phyloP scores from a whole-genome alignment of 1,284 basidiomycete species.

The Papiliotrema terrestris region DNA sequence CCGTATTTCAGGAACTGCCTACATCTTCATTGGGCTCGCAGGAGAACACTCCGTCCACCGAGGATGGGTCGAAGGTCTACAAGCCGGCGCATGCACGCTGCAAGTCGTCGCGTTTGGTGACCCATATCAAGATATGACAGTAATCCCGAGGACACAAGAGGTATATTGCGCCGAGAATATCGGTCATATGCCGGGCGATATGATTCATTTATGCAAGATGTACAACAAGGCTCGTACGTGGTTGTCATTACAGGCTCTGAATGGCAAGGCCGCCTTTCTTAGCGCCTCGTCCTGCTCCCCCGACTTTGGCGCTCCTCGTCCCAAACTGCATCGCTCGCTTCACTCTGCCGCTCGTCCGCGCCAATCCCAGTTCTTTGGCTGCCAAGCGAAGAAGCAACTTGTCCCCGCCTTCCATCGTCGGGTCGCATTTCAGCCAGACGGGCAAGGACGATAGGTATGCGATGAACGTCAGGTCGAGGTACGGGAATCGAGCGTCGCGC shows the following conservation, averaged over 20 bases:
- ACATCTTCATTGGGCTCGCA: no score
- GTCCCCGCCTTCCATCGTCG: slow-evolving; percentile 69
- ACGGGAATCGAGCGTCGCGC: slow-evolving; percentile 87
- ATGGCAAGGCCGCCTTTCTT: neutral
- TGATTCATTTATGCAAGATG: no score
- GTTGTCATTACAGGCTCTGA: neutral
- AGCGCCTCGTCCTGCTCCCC: slow-evolving; percentile 20
- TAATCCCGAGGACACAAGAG: no score
- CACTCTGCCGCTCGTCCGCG: slow-evolving; percentile 65
- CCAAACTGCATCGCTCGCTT: slow-evolving; percentile 99
- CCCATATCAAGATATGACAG: no score
- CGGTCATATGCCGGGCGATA: no score
- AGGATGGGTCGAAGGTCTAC: no score
- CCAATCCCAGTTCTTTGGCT: slow-evolving; percentile 63
- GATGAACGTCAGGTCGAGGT: slow-evolving; percentile 75
- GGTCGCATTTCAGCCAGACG: slow-evolving; percentile 75
- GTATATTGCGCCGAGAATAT: no score
- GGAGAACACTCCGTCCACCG: no score
- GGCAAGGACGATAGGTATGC: slow-evolving; percentile 69
- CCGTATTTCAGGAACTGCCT: no score
- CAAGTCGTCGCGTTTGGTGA: no score
- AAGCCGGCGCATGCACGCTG: no score
- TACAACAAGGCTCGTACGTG: no score
- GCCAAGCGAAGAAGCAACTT: slow-evolving; percentile 77
- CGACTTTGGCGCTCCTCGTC: slow-evolving; percentile 84